phyloP scores from a whole-genome alignment of 768 basidiomycete genomes.

The Naematelia aurantialba region DNA sequence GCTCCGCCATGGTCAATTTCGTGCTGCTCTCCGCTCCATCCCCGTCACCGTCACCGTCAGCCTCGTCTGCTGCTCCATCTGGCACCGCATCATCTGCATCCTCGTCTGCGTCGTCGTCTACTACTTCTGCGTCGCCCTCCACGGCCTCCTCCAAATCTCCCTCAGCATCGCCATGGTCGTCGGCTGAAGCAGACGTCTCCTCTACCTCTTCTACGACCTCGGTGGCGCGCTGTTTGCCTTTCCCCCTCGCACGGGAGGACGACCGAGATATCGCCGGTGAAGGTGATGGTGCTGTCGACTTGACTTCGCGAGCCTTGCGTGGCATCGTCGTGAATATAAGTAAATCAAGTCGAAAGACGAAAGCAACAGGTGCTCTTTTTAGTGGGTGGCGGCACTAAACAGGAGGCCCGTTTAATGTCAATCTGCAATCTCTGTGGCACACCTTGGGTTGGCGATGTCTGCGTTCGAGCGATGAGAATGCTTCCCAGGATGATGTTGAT shows the following conservation, averaged over 20 bases:
- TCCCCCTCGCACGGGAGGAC: slow-evolving; percentile 7
- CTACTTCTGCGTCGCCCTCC: slow-evolving; percentile 17
- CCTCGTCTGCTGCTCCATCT: slow-evolving; percentile 14
- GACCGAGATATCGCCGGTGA: slow-evolving; percentile 28
- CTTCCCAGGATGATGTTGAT: background rate
- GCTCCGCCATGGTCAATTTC: slow-evolving; percentile 60
- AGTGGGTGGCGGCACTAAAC: background rate
- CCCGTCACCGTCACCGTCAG: slow-evolving; percentile 28
- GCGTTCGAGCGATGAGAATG: background rate
- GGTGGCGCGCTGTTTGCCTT: slow-evolving; percentile 8
- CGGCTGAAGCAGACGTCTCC: slow-evolving; percentile 16
- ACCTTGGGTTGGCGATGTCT: too few species aligned
- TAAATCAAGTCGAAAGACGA: background rate
- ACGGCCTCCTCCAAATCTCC: slow-evolving; percentile 15
- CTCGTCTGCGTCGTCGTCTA: background rate
- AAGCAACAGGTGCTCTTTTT: background rate
- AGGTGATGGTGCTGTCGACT: slow-evolving; percentile 45
- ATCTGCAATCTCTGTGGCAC: too few species aligned
- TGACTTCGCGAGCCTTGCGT: slow-evolving; percentile 29
- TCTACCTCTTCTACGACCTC: slow-evolving; percentile 18
- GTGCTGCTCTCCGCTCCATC: slow-evolving; percentile 14
- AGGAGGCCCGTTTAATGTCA: background rate
- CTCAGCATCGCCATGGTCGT: slow-evolving; percentile 14
- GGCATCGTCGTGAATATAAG: slow-evolving; percentile 23
- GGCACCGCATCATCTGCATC: slow-evolving; percentile 11